These are phyloP conservation scores for Coemansia erecta DNA, from an alignment of 192 early-diverging fungal species.

Conservation along the genomic window DNA sequence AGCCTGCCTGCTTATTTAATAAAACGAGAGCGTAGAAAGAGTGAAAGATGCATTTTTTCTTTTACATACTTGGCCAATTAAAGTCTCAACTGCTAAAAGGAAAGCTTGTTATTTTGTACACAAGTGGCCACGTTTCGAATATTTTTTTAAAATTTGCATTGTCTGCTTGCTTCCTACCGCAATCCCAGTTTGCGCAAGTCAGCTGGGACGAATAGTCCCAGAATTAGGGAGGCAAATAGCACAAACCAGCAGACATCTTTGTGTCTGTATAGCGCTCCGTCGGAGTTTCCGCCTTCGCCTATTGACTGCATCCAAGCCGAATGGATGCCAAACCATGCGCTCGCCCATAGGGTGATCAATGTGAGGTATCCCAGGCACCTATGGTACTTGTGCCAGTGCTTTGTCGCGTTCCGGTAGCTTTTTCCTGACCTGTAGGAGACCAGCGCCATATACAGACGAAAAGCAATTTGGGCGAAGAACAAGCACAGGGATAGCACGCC, in stretches of 20 bases:
- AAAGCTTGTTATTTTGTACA: too few relatives aligned
- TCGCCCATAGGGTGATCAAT: slow-evolving; percentile 20
- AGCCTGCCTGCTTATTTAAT: too few relatives aligned
- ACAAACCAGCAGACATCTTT: slow-evolving; percentile 9
- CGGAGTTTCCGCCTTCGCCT: not conserved
- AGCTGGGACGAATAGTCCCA: slow-evolving; percentile 17
- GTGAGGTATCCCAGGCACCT: slow-evolving; percentile 11
- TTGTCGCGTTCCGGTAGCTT: not conserved
- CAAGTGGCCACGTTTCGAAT: too few relatives aligned
- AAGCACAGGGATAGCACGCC: too few relatives aligned
- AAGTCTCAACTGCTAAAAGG: too few relatives aligned
- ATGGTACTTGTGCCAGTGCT: slow-evolving; percentile 17
- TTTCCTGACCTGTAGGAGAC: not conserved
- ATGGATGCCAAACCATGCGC: slow-evolving; percentile 35
- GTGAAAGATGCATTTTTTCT: too few relatives aligned
- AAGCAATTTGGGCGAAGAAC: too few relatives aligned
- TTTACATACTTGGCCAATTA: too few relatives aligned
- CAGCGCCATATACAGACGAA: not conserved
- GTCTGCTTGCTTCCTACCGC: too few relatives aligned
- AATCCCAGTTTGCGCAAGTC: slow-evolving; percentile 19
- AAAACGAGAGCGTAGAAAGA: too few relatives aligned
- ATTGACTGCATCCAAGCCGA: slow-evolving; percentile 11
- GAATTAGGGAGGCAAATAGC: slow-evolving; percentile 13
- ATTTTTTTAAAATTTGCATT: too few relatives aligned
- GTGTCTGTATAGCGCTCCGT: not conserved